These are phyloP conservation scores for Alternaria incomplexa DNA, from an alignment of 2,329 filamentous ascomycete genomes.

Conservation along the genomic window DNA sequence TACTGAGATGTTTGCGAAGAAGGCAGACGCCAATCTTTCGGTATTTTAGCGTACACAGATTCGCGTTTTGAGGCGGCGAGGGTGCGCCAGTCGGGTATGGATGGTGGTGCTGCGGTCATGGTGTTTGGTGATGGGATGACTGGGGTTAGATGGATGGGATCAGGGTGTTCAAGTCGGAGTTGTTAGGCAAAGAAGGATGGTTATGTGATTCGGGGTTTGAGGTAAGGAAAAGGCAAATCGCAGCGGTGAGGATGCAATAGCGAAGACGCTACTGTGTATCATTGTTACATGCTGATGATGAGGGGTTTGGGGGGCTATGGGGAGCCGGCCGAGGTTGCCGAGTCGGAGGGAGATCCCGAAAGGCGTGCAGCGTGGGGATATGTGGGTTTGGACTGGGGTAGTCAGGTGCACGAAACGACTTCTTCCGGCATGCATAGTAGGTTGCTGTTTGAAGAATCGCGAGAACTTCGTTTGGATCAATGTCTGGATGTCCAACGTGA, in stretches of 20 bases:
- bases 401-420: neutral
- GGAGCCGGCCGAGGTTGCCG: conserved; percentile 15
- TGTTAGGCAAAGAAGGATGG: neutral
- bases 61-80: conserved; percentile 40
- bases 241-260: neutral
- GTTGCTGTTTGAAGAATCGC: neutral
- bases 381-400: conserved; percentile 3
- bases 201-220: neutral
- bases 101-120: conserved; percentile 10
- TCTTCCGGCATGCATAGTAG: neutral
- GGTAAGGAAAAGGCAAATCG: neutral
- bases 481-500: neutral
- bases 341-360: neutral
- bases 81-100: conserved; percentile 36
- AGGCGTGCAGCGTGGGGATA: neutral
- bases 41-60: conserved; percentile 37
- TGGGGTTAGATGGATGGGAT: neutral
- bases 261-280: neutral
- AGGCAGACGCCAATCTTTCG: conserved; percentile 40
- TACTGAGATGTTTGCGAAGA: conserved; percentile 23
- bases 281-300: neutral
- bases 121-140: neutral
- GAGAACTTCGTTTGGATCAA: neutral
- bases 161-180: neutral
- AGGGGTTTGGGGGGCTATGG: conserved; percentile 7